Evolutionary conservation across 768 basidiomycete species (phyloP).

Genomic region (Collybiopsis luxurians): DNA sequence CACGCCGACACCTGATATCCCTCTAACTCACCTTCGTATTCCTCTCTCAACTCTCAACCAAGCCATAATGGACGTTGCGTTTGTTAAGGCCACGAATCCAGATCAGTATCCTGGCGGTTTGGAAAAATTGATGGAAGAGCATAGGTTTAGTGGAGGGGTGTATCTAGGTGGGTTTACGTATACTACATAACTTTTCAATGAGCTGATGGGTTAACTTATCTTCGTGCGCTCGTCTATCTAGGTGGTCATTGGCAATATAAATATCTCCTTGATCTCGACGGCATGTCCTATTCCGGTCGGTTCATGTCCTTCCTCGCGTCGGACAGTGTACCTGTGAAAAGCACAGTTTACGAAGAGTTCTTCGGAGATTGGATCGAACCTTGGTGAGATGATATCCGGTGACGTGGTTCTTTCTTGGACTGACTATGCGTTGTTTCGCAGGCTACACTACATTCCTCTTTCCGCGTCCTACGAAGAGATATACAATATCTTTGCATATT

Average conservation of each 20-base stretch:
- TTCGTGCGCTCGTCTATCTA: no score
- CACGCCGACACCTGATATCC: conserved; percentile 42
- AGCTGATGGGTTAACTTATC: no score
- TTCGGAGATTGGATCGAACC: conserved; percentile 75
- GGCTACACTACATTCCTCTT: conserved; percentile 95
- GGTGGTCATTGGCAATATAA: conserved; percentile 75
- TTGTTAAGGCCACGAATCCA: conserved; percentile 56
- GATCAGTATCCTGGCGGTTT: conserved; percentile 75
- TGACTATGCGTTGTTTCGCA: conserved; percentile 86
- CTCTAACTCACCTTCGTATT: conserved; percentile 16
- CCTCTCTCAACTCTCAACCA: conserved; percentile 49
- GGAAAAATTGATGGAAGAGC: conserved; percentile 55
- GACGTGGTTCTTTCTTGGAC: no score
- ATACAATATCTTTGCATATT: conserved; percentile 92
- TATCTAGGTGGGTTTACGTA: conserved; percentile 52
- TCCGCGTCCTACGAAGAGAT: conserved; percentile 86
- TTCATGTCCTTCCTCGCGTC: conserved; percentile 62
- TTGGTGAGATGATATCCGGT: conserved; percentile 43
- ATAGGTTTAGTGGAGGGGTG: conserved; percentile 73
- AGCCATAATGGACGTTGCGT: conserved; percentile 71
- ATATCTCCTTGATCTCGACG: conserved; percentile 65
- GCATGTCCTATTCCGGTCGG: conserved; percentile 74
- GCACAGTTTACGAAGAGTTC: conserved; percentile 70
- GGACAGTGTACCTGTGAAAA: conserved; percentile 67
- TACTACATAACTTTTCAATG: no score